Evolutionary conservation across 805 yeast genomes (phyloP).

Genomic region (Barnettozyma siamensis): DNA sequence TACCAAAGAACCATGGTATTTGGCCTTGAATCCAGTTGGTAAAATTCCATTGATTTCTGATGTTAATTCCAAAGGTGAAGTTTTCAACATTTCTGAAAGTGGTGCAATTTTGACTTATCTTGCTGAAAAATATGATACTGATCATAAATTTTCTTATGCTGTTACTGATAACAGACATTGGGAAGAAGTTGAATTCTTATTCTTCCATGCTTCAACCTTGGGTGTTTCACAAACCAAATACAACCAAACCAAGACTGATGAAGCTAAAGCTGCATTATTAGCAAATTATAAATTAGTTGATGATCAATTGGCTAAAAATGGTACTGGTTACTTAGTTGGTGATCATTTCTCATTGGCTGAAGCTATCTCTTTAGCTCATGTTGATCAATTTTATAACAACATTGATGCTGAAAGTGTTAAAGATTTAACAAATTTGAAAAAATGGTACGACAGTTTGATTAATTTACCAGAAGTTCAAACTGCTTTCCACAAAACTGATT

Average conservation of each 20-base stretch:
- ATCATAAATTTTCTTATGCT: conserved; percentile 34
- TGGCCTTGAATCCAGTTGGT: conserved; percentile 54
- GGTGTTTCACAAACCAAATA: conserved; percentile 62
- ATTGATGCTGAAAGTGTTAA: conserved; percentile 5
- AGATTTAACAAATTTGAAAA: conserved; percentile 2
- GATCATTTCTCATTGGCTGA: conserved; percentile 57
- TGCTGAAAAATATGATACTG: conserved; percentile 53
- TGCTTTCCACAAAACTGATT: conserved; percentile 8
- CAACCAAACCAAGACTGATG: conserved; percentile 31
- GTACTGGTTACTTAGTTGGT: conserved; percentile 50
- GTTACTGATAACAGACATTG: conserved; percentile 40
- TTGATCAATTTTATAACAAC: conserved; percentile 6
- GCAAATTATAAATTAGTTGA: conserved; percentile 46
- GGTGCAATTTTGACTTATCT: conserved; percentile 57
- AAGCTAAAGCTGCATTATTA: conserved; percentile 26
- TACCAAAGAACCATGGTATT: conserved; percentile 52
- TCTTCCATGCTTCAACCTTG: conserved; percentile 52
- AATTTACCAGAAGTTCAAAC: conserved; percentile 7
- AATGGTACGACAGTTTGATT: conserved; percentile 9
- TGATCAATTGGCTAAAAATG: conserved; percentile 37
- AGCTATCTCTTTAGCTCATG: conserved; percentile 36
- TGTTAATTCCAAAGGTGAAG: conserved; percentile 32
- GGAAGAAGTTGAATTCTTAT: conserved; percentile 44
- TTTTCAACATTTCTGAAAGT: conserved; percentile 44
- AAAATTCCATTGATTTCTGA: conserved; percentile 50